A percentile compares a stretch with the other conserved stretches of the same genome.
Evolutionary conservation across 2,329 filamentous ascomycete species (phyloP).

Genomic region (Aspergillus sp.): DNA sequence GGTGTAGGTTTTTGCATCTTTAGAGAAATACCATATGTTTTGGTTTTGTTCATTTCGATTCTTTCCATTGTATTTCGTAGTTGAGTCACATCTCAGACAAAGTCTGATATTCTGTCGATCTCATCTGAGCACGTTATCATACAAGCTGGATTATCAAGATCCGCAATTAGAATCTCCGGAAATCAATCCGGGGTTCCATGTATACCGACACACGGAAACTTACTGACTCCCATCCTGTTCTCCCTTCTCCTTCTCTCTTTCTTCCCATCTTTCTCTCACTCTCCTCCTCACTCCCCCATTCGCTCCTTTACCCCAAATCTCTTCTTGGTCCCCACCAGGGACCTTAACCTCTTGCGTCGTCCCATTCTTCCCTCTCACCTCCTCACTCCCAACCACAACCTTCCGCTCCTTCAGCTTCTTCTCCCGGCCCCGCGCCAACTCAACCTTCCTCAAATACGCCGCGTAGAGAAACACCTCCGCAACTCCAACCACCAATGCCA

Average conservation of each 20-base stretch:
- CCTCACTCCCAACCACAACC: slow-evolving; percentile 21
- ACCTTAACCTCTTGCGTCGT: not conserved
- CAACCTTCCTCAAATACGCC: slow-evolving; percentile 42
- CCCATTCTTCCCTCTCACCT: slow-evolving; percentile 6
- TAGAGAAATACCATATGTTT: too few species aligned
- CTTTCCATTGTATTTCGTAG: too few species aligned
- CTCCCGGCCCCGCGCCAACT: slow-evolving; percentile 34
- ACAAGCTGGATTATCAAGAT: too few species aligned
- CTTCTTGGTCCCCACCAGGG: slow-evolving; percentile 20
- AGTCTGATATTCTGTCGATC: too few species aligned
- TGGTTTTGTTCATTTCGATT: too few species aligned
- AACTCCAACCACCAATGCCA: slow-evolving; percentile 39
- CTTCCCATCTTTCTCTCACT: slow-evolving; percentile 35
- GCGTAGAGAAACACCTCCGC: slow-evolving; percentile 45
- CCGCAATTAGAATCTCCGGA: too few species aligned
- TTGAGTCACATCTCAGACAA: too few species aligned
- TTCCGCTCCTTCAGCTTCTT: slow-evolving; percentile 35
- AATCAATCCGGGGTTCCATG: too few species aligned
- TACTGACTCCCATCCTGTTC: slow-evolving; percentile 1
- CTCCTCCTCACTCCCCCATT: slow-evolving; percentile 38
- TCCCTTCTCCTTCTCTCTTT: slow-evolving; percentile 13
- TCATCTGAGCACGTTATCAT: too few species aligned
- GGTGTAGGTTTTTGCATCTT: slow-evolving; percentile 7
- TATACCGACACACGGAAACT: too few species aligned
- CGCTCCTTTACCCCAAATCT: slow-evolving; percentile 38